Percentiles rank a stretch among this genome's conserved stretches.
These are phyloP conservation scores for Musa schizocarpa DNA, from an alignment of 176 grass and related monocot genomes.

Conservation along the genomic window DNA sequence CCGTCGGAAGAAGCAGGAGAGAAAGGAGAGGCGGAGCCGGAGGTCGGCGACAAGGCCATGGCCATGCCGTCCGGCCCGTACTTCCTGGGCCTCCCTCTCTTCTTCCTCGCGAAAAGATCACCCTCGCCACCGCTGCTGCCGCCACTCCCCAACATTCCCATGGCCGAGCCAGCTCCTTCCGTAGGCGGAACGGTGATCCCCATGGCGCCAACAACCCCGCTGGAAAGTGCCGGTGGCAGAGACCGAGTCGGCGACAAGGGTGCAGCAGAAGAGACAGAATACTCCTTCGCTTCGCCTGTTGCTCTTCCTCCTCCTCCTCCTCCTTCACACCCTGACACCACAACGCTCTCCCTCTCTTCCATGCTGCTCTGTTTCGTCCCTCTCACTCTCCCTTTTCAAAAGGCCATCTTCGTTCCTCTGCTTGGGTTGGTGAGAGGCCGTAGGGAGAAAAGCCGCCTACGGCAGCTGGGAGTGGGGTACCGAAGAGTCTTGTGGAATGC, in stretches of 20 bases:
- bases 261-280: conserved; percentile 35
- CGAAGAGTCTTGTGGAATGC: too few relatives aligned
- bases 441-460: too few relatives aligned
- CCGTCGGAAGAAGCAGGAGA: neutral
- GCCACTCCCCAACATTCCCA: neutral
- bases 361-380: conserved; percentile 4
- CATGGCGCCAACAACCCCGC: neutral
- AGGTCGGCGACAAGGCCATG: conserved; percentile 5
- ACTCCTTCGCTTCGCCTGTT: conserved; percentile 17
- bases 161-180: conserved; percentile 4
- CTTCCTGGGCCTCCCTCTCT: conserved; percentile 20
- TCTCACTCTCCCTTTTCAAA: too few relatives aligned
- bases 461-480: too few relatives aligned
- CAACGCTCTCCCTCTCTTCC: neutral
- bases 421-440: too few relatives aligned
- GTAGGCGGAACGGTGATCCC: neutral
- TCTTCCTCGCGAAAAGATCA: neutral
- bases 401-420: too few relatives aligned
- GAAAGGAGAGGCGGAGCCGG: neutral
- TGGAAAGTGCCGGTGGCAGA: neutral
- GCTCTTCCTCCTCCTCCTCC: neutral
- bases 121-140: neutral
- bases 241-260: conserved; percentile 25
- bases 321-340: neutral
- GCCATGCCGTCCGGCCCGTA: conserved; percentile 17